Conservation (phyloP, 2,329 filamentous ascomycete genomes). For the Aspergillus vadensis region DNA sequence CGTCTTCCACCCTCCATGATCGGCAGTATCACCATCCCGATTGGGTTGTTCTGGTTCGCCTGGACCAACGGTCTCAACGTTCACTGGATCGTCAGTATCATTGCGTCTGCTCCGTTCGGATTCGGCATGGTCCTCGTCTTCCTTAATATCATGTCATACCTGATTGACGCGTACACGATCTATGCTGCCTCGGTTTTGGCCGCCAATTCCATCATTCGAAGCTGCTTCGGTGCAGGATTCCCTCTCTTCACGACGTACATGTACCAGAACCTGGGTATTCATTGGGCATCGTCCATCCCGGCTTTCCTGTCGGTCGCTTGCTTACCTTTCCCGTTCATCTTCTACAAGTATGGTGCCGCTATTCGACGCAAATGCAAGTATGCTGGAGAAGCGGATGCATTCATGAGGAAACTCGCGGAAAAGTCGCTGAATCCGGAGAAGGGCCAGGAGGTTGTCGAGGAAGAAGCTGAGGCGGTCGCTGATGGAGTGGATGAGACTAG, state of each 20-base stretch:
- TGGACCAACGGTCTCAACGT: conserved; percentile 41
- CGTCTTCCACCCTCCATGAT: conserved; percentile 31
- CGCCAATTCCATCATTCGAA: conserved; percentile 46
- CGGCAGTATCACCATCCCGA: conserved; percentile 28
- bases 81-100: conserved; percentile 36
- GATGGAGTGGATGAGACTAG: background rate
- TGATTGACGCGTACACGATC: conserved; percentile 41
- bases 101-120: conserved; percentile 34
- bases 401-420: conserved; percentile 29
- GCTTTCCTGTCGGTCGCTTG: conserved; percentile 42
- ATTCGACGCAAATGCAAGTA: conserved; percentile 42
- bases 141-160: conserved; percentile 37
- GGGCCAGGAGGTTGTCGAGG: conserved; percentile 1
- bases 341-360: conserved; percentile 39
- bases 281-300: conserved; percentile 45
- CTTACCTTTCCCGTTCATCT: conserved; percentile 41
- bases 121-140: conserved; percentile 40
- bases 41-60: conserved; percentile 37
- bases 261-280: conserved; percentile 44
- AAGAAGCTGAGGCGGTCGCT: background rate
- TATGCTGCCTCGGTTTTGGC: conserved; percentile 40
- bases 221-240: conserved; percentile 45
- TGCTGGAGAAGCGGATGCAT: conserved; percentile 33
- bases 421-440: conserved; percentile 7
- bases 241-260: conserved; percentile 46